Evolutionary conservation across 371 early-diverging fungal species (phyloP), one percentile per base, ranked within the genome.

Genomic region (Mortierella polycephala): DNA sequence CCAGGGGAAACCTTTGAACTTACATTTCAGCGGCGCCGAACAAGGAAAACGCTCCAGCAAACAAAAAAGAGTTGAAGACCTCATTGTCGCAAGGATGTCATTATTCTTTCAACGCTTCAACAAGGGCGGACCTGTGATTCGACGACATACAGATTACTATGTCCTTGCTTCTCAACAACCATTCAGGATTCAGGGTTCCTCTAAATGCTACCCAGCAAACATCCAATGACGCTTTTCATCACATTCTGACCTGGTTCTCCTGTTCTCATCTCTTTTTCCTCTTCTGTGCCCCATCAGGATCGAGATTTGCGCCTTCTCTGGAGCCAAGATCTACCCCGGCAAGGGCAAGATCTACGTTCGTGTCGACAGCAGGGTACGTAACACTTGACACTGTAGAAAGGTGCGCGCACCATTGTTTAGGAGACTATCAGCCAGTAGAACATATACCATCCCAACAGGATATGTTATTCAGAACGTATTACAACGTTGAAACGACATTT

Each of bases 301-400:
- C 83, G 95, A 95, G 88, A 88, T 92, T 84, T 98, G 98, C 89
- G 90, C 94, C 82, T 97, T 97, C 90, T 96, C 97, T 80, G 96
- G 97, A 79, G 92, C 93, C 90, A 97, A 97, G 93, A 98, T 98
- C 94, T 97, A 98, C 92, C 99, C 99, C 75, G 95, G 95, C 84
- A 95, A 96, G 88, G 99, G 99, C 60, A 95, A 92, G 90, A 85
- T 94, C 66, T 98, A 88, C 83, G 94, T 98, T 84, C 94, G 96
- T 71, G 76, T 86, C 63, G 99, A 98, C 93, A 92, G 87, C 91
- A 91, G 94, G 85, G 90, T 91, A 83, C 41, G 85, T 82, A 30
- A 16, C 51, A 30, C 30, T 30, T 30, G 30, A 40, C 39, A 14
- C n/a, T 37, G 16, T 5, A 6, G 18, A 5, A 44, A 41, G 21